These are phyloP conservation scores for Ramalina intermedia DNA, from an alignment of 495 filamentous ascomycete genomes.

Conservation along the genomic window DNA sequence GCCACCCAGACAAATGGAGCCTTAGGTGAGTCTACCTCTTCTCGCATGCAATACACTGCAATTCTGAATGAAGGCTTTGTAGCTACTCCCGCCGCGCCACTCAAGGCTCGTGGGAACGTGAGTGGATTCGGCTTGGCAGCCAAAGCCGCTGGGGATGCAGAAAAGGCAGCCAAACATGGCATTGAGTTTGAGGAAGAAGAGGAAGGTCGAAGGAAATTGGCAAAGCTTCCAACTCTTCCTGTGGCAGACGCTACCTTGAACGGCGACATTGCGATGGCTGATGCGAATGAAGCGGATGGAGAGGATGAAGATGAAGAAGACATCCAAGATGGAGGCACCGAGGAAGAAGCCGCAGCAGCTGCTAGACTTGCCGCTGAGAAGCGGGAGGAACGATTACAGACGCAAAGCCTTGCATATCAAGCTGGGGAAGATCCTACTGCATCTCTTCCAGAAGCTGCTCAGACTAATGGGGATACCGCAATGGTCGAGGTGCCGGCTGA, in stretches of 20 bases:
- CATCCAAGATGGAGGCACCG: constrained; percentile 60
- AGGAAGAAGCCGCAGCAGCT: constrained; percentile 77
- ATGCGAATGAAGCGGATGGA: constrained; percentile 39
- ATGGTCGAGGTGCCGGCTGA: constrained; percentile 26
- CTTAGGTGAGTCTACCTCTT: constrained; percentile 25
- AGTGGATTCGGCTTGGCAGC: constrained; percentile 73
- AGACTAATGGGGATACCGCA: constrained; percentile 28
- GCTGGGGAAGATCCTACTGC: constrained; percentile 14
- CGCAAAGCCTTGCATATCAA: constrained; percentile 30
- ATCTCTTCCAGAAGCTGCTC: constrained; percentile 22
- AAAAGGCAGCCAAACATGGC: constrained; percentile 57
- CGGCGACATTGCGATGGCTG: constrained; percentile 41
- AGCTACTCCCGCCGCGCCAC: constrained; percentile 18
- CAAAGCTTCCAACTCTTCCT: constrained; percentile 67
- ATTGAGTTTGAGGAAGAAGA: constrained; percentile 84
- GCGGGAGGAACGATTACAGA: constrained; percentile 53
- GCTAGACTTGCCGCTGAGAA: constrained; percentile 67
- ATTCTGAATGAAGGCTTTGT: neutral
- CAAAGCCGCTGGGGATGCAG: constrained; percentile 43
- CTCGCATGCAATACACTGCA: constrained; percentile 1
- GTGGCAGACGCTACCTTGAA: constrained; percentile 41
- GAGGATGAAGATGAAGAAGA: constrained; percentile 59
- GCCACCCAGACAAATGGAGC: constrained; percentile 33
- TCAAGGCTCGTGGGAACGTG: constrained; percentile 54
- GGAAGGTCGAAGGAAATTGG: constrained; percentile 67